phyloP scores from a whole-genome alignment of 441 rosid genomes.

The Populus hybrid region DNA sequence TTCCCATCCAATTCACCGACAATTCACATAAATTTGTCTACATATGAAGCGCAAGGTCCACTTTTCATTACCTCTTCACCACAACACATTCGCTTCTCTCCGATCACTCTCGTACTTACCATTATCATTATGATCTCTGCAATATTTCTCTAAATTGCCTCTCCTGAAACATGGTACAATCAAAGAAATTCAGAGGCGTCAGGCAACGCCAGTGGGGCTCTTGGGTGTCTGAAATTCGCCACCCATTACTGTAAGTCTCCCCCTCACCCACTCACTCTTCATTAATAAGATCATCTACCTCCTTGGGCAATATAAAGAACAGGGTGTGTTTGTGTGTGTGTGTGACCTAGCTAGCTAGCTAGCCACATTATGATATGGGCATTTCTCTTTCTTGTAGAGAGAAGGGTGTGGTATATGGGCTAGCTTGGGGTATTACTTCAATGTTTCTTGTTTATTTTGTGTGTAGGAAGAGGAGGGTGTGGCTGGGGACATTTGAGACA shows the following conservation, averaged over 20 bases:
- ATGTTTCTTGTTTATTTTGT: not conserved
- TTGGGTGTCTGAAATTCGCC: conserved; percentile 89
- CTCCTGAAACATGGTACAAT: conserved; percentile 36
- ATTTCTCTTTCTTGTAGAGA: not conserved
- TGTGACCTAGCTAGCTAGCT: not conserved
- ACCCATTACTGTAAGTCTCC: conserved; percentile 60
- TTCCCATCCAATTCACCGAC: too few species aligned
- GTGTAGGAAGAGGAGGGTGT: conserved; percentile 70
- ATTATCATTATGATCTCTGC: conserved; percentile 12
- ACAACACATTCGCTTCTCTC: too few species aligned
- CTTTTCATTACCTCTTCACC: too few species aligned
- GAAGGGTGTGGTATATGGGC: not conserved
- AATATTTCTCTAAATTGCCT: conserved; percentile 15
- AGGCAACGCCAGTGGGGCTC: conserved; percentile 97
- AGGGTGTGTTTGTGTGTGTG: too few species aligned
- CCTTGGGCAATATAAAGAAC: not conserved
- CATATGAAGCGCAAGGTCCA: too few species aligned
- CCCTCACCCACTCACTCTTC: conserved; percentile 13
- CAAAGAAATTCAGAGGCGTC: conserved; percentile 43
- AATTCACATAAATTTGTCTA: too few species aligned
- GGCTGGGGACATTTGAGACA: conserved; percentile 44
- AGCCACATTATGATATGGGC: not conserved
- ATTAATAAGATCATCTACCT: not conserved
- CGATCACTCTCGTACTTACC: not conserved
- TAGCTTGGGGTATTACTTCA: not conserved